Percentiles rank a stretch among this genome's conserved stretches.
These are phyloP conservation scores for Plasmodium relictum DNA, from an alignment of 169 alveolate genomes.

Conservation along the genomic window DNA sequence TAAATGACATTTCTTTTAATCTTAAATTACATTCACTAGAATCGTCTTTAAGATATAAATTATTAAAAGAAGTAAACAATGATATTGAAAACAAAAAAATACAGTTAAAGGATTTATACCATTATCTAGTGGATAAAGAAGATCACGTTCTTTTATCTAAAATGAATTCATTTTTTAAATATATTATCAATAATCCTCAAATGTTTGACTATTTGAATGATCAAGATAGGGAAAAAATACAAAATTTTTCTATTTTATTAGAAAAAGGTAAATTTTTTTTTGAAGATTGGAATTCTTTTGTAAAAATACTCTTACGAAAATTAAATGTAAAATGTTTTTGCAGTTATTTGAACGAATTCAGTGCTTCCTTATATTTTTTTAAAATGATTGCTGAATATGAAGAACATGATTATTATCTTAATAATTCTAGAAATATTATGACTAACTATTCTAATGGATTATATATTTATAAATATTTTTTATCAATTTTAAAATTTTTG, in stretches of 20 bases:
- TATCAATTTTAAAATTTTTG: conserved; percentile 10
- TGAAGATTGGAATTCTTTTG: conserved; percentile 15
- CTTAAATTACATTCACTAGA: conserved; percentile 21
- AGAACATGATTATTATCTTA: conserved; percentile 29
- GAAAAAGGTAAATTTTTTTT: conserved; percentile 15
- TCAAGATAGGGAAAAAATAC: conserved; percentile 16
- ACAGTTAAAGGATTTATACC: conserved; percentile 18
- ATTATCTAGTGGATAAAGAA: background rate
- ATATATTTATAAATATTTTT: conserved; percentile 23
- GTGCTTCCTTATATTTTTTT: conserved; percentile 64
- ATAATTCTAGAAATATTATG: conserved; percentile 12
- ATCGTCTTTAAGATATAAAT: conserved; percentile 7
- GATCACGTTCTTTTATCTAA: conserved; percentile 10
- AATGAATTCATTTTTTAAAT: conserved; percentile 8
- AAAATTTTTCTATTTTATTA: background rate
- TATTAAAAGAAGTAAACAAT: conserved; percentile 37
- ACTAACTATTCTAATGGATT: conserved; percentile 20
- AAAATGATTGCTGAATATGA: conserved; percentile 44
- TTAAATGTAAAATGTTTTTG: conserved; percentile 33
- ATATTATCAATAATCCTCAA: conserved; percentile 16
- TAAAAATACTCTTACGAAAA: conserved; percentile 14
- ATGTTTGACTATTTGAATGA: conserved; percentile 57
- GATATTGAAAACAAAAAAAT: conserved; percentile 19
- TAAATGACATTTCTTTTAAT: conserved; percentile 10
- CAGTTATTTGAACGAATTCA: conserved; percentile 19